Conservation (phyloP, 2,329 filamentous ascomycete species). For the Acrocalymma vagum region DNA sequence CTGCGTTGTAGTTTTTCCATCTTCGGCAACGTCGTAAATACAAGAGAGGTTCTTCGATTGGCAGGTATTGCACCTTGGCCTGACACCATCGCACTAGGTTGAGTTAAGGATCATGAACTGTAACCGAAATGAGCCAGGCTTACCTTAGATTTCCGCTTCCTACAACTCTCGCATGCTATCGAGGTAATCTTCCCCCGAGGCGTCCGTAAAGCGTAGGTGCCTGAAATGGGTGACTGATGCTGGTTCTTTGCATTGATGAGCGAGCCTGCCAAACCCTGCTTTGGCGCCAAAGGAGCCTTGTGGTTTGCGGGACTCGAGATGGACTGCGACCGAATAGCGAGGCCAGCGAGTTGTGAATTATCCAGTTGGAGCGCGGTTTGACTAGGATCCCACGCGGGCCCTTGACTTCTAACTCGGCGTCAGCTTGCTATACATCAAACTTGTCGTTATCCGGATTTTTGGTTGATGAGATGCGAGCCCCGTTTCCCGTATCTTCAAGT, state of each 20-base stretch:
- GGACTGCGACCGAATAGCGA: conserved; percentile 39
- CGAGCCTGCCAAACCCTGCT: conserved; percentile 42
- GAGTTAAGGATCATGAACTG: conserved; percentile 8
- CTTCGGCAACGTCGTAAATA: conserved; percentile 49
- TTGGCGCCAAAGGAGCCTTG: conserved; percentile 48
- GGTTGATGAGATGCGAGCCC: too few relatives aligned
- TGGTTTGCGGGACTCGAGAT: conserved; percentile 32
- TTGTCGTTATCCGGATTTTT: too few relatives aligned
- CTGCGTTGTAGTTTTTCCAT: conserved; percentile 49
- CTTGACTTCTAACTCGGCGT: too few relatives aligned
- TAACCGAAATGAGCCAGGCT: background rate
- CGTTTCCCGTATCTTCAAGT: too few relatives aligned
- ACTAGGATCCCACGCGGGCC: conserved; percentile 39
- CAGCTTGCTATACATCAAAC: too few relatives aligned
- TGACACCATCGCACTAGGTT: conserved; percentile 45
- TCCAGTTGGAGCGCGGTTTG: conserved; percentile 40
- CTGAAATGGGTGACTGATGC: conserved; percentile 45
- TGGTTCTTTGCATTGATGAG: conserved; percentile 40
- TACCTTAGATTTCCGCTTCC: conserved; percentile 50
- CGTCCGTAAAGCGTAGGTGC: conserved; percentile 46
- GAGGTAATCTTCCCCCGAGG: conserved; percentile 50
- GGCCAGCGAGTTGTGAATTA: conserved; percentile 32
- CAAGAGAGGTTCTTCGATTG: conserved; percentile 47
- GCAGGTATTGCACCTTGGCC: conserved; percentile 50
- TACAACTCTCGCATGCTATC: conserved; percentile 49